Evolutionary conservation across 164 flowering plant genomes (phyloP), one percentile per base, ranked within the genome.

Genomic region (Buxus sempervirens): DNA sequence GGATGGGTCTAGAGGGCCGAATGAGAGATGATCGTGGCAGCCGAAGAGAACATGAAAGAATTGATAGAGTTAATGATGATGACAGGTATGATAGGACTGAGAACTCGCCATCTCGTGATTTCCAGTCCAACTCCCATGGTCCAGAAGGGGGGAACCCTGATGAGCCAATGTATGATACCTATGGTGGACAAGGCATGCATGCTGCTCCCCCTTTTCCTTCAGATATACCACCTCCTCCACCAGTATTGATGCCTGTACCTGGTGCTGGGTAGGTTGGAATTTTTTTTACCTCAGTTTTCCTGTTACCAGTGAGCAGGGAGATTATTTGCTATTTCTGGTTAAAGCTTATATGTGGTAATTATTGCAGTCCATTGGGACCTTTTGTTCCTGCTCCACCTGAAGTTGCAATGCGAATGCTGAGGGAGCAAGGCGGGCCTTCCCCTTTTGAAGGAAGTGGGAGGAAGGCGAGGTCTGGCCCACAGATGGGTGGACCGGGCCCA

Each of bases 361-460:
- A 55, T 66, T 78, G 75, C 91, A 96, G 99, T 21, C 99, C 99
- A 12, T 57, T 96, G 77, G 99, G 99, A 15, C 99, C 99, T 25
- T 96, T 96, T 85, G 98, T 96, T 71, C 99, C 99, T 64, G 99
- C 99, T 28, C 99, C 99, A 51, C 99, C 99, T 75, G 99, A 96
- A 74, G 95, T 93, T 75, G 99, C 99, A 25, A 93, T 96, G 97
- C 84, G 81, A 58, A 89, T 96, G 93, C 60, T 96, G 68, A 78
- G 96, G 65, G 99, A 96, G 62, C 97, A 91, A 71, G 90, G 97
- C 59, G 98, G 96, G 36, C 91, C 93, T 32, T 64, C 89, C 15
- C 77, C 97, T 66, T 89, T 76, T 75, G 99, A 95, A 75, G 90
- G 88, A 45, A 78, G 81, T 58, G 87, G 86, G 56, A 86, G 96